These are phyloP conservation scores for Scytalidium lignicola DNA, from an alignment of 2,329 filamentous ascomycete genomes.

Conservation along the genomic window DNA sequence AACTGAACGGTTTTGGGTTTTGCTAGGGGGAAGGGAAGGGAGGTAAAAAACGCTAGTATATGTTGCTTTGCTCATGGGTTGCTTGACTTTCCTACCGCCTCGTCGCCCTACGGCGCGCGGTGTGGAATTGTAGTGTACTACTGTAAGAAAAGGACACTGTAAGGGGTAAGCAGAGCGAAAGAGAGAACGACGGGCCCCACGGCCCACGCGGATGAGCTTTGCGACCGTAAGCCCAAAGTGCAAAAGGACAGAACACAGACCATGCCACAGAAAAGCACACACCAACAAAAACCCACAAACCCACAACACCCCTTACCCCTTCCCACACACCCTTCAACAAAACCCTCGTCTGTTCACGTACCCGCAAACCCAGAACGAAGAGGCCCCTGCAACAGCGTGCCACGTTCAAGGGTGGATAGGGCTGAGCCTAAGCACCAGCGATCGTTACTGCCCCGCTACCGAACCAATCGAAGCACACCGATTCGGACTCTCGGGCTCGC, in stretches of 20 bases:
- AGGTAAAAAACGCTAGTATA: no score
- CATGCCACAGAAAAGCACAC: neutral
- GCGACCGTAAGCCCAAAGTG: neutral
- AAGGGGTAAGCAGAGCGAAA: neutral
- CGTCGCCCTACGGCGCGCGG: no score
- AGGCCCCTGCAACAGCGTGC: neutral
- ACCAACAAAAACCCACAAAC: no score
- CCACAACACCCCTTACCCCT: no score
- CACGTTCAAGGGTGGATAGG: neutral
- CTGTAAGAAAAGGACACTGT: neutral
- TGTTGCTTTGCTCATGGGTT: no score
- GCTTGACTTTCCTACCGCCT: no score
- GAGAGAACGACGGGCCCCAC: neutral
- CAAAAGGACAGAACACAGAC: neutral
- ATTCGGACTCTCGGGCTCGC: neutral
- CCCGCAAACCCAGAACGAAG: neutral
- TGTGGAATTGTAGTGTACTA: no score
- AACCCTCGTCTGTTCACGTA: neutral
- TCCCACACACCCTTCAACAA: no score
- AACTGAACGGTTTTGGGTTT: no score
- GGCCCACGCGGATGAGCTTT: neutral
- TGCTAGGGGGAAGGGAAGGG: no score
- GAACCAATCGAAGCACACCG: neutral
- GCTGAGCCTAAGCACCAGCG: neutral
- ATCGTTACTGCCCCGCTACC: neutral